Evolutionary conservation across 805 yeast species (phyloP).

Genomic region (Metschnikowia lochheadii): DNA sequence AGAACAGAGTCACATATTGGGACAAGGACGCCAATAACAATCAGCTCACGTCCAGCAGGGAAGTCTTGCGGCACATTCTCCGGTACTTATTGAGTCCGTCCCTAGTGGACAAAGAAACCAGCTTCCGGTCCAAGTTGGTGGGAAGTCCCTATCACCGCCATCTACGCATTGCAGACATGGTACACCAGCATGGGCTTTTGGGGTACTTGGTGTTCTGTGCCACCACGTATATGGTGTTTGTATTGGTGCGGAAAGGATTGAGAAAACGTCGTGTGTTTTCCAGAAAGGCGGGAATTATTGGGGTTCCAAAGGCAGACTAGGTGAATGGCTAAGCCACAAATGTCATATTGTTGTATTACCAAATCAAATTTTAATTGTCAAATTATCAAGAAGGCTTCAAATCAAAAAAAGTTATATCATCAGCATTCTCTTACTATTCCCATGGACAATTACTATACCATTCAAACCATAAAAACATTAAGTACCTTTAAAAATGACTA

Average conservation of each 20-base stretch:
- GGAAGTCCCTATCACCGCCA: conserved; percentile 41
- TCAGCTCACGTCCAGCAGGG: conserved; percentile 31
- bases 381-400: too few relatives aligned
- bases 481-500: too few relatives aligned
- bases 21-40: conserved; percentile 35
- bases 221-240: conserved; percentile 4
- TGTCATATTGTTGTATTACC: too few relatives aligned
- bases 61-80: conserved; percentile 32
- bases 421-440: too few relatives aligned
- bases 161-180: conserved; percentile 39
- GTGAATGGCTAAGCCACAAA: too few relatives aligned
- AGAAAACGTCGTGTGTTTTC: conserved; percentile 1
- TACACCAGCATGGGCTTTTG: conserved; percentile 42
- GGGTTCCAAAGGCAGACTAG: conserved; percentile 13
- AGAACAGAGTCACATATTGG: conserved; percentile 36
- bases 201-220: conserved; percentile 33
- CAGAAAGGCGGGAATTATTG: conserved; percentile 13
- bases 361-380: too few relatives aligned
- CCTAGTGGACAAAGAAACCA: conserved; percentile 13
- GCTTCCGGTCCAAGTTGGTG: conserved; percentile 28
- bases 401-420: too few relatives aligned
- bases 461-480: too few relatives aligned
- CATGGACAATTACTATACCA: too few relatives aligned
- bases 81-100: conserved; percentile 36
- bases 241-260: background rate